phyloP scores from a whole-genome alignment of 768 basidiomycete species.

The Coprinopsis marcescibilis region DNA sequence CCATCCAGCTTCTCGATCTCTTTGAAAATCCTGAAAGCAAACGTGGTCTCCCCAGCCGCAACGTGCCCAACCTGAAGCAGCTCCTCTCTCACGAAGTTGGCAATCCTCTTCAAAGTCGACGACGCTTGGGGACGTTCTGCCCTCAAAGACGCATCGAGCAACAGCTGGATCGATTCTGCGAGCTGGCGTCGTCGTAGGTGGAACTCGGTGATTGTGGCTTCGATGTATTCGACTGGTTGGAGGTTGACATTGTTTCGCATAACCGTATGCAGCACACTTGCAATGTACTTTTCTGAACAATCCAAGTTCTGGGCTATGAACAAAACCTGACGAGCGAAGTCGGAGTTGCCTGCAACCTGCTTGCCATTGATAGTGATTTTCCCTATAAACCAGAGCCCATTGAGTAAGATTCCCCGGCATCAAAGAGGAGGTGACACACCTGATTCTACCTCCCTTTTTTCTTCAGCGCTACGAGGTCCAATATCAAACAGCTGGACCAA shows the following conservation, averaged over 20 bases:
- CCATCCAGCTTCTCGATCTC: slow-evolving; percentile 58
- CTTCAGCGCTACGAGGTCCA: slow-evolving; percentile 52
- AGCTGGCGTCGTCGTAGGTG: slow-evolving; percentile 67
- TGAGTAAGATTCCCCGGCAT: slow-evolving; percentile 1
- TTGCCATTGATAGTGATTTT: slow-evolving; percentile 59
- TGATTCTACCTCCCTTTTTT: slow-evolving; percentile 68
- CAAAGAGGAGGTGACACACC: slow-evolving; percentile 31
- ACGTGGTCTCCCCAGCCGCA: slow-evolving; percentile 32
- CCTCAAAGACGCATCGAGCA: slow-evolving; percentile 59
- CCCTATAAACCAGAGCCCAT: slow-evolving; percentile 41
- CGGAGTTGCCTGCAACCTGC: slow-evolving; percentile 66
- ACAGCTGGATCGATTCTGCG: slow-evolving; percentile 61
- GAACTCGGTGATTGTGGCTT: slow-evolving; percentile 59
- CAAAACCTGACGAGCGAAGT: slow-evolving; percentile 72
- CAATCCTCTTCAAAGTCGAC: slow-evolving; percentile 45
- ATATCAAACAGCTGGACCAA: slow-evolving; percentile 63
- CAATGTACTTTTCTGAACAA: slow-evolving; percentile 77
- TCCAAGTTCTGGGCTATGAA: slow-evolving; percentile 79
- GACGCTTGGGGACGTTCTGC: slow-evolving; percentile 40
- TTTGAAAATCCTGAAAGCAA: slow-evolving; percentile 53
- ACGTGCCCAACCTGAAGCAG: slow-evolving; percentile 37
- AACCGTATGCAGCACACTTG: slow-evolving; percentile 59
- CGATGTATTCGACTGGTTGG: slow-evolving; percentile 49
- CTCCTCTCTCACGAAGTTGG: slow-evolving; percentile 49
- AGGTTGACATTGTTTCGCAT: slow-evolving; percentile 64